phyloP scores from a whole-genome alignment of 345 rosid species.

The Acer campestre region DNA sequence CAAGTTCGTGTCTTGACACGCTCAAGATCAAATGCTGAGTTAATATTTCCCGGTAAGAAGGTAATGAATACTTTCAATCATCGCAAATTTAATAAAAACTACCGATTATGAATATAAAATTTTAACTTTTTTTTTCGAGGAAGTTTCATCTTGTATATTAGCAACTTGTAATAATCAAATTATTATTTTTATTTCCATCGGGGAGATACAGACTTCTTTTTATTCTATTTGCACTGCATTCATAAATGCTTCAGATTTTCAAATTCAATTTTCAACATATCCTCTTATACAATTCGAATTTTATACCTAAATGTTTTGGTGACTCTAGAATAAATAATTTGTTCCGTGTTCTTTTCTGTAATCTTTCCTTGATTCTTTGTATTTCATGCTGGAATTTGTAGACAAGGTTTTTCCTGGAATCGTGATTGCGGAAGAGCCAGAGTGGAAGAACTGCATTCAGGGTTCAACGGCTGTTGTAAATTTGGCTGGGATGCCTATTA shows the following conservation, averaged over 20 bases:
- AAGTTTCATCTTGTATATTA: conserved; percentile 8
- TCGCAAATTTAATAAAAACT: background rate
- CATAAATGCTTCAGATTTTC: background rate
- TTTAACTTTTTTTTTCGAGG: background rate
- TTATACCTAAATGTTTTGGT: background rate
- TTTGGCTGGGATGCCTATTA: conserved; percentile 88
- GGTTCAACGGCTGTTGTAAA: conserved; percentile 89
- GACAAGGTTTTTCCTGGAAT: conserved; percentile 74
- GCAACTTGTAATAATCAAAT: background rate
- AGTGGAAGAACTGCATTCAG: conserved; percentile 72
- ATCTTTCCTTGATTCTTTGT: conserved; percentile 3
- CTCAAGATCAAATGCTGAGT: conserved; percentile 78
- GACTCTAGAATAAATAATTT: background rate
- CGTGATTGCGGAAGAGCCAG: conserved; percentile 68
- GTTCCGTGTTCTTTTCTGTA: background rate
- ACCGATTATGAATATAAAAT: background rate
- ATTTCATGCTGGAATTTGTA: conserved; percentile 27
- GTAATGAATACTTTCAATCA: conserved; percentile 46
- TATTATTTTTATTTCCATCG: background rate
- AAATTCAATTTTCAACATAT: background rate
- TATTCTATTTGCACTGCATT: background rate
- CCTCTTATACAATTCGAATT: background rate
- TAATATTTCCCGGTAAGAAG: conserved; percentile 98
- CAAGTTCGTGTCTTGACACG: conserved; percentile 78
- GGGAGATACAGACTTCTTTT: background rate